Percentiles rank a stretch among this genome's conserved stretches.
phyloP scores from a whole-genome alignment of 768 basidiomycete genomes.

The Termitomyces eurrhizus region DNA sequence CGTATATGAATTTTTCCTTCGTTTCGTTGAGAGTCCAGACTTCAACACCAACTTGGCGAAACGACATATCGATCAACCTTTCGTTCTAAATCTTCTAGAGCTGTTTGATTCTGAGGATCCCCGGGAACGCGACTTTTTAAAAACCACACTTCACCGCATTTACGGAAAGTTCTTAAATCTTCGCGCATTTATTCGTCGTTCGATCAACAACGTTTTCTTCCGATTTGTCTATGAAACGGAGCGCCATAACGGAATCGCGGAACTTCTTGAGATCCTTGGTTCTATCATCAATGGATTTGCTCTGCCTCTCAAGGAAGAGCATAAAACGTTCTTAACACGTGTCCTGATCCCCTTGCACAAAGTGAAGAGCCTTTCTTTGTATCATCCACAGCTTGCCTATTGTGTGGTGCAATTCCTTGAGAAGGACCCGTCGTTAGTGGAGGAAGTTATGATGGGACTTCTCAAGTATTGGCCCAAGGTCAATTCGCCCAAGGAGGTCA shows the following conservation, averaged over 20 bases:
- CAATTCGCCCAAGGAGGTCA: slow-evolving; percentile 98
- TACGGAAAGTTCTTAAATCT: slow-evolving; percentile 99
- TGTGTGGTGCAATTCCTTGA: slow-evolving; percentile 99
- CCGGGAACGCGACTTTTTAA: slow-evolving; percentile 97
- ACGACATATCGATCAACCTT: slow-evolving; percentile 93
- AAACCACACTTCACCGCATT: slow-evolving; percentile 97
- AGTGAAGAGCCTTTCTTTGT: slow-evolving; percentile 94
- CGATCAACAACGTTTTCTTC: slow-evolving; percentile 99
- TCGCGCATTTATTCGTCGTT: slow-evolving; percentile 96
- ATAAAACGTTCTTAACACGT: slow-evolving; percentile 95
- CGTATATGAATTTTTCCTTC: slow-evolving; percentile 99
- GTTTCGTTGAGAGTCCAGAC: slow-evolving; percentile 96
- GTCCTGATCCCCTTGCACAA: slow-evolving; percentile 96
- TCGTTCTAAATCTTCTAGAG: slow-evolving; percentile 94
- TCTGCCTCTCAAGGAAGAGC: slow-evolving; percentile 95
- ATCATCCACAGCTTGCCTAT: slow-evolving; percentile 98
- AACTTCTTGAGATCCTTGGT: slow-evolving; percentile 95
- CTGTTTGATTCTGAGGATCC: slow-evolving; percentile 99
- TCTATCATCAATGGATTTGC: slow-evolving; percentile 99
- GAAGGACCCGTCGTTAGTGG: slow-evolving; percentile 88
- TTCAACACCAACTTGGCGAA: slow-evolving; percentile 99
- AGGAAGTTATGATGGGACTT: slow-evolving; percentile 96
- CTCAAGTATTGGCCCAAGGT: slow-evolving; percentile 99
- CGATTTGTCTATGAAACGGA: slow-evolving; percentile 99
- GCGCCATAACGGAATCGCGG: slow-evolving; percentile 98